phyloP scores from a whole-genome alignment of 2,329 filamentous ascomycete species.

The Fusarium sp. region DNA sequence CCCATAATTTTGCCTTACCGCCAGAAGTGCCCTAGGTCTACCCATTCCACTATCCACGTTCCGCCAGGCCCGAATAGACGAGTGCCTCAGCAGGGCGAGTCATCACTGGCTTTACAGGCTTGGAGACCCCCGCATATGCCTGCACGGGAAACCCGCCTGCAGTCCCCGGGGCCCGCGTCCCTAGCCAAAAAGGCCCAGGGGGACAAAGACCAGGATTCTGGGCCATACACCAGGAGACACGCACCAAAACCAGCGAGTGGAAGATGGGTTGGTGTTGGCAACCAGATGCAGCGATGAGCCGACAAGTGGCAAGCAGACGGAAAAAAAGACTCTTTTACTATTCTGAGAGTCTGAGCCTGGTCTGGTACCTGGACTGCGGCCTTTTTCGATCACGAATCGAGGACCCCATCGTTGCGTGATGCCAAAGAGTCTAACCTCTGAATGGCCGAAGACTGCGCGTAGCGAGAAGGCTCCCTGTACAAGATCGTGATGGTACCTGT shows the following conservation, averaged over 20 bases:
- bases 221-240: conserved; percentile 46
- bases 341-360: background rate
- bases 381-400: conserved; percentile 9
- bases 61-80: conserved; percentile 28
- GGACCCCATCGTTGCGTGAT: conserved; percentile 31
- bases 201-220: conserved; percentile 25
- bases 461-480: background rate
- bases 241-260: conserved; percentile 38
- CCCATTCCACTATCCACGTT: conserved; percentile 30
- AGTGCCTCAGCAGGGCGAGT: conserved; percentile 33
- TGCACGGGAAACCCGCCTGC: conserved; percentile 43
- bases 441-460: conserved; percentile 5
- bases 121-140: conserved; percentile 38
- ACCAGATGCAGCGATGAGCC: conserved; percentile 45
- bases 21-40: conserved; percentile 26
- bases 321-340: conserved; percentile 2
- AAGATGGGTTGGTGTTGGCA: conserved; percentile 33
- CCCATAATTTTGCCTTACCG: conserved; percentile 34
- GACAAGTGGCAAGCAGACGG: conserved; percentile 41
- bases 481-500: conserved; percentile 10
- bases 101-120: conserved; percentile 38
- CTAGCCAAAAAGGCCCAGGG: conserved; percentile 39
- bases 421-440: background rate
- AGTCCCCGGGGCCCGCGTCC: conserved; percentile 38
- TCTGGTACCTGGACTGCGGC: background rate